phyloP scores from a whole-genome alignment of 2,329 filamentous ascomycete species.

The Diplodia mutila region DNA sequence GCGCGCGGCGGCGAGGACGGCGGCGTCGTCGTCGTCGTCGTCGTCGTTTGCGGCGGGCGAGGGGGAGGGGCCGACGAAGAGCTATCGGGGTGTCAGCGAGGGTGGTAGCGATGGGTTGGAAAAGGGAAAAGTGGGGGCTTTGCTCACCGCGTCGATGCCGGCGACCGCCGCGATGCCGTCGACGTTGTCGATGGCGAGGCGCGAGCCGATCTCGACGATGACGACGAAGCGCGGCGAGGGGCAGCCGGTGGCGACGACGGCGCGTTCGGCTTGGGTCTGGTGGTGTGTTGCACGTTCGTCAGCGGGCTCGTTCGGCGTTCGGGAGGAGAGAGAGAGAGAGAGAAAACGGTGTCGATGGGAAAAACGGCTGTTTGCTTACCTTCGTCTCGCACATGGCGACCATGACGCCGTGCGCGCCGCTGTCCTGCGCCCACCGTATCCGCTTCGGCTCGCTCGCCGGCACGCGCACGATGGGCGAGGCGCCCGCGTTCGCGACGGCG shows the following conservation, averaged over 20 bases:
- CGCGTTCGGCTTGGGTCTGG: not conserved
- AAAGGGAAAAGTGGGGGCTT: not conserved
- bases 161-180: not conserved
- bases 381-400: slow-evolving; percentile 16
- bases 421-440: slow-evolving; percentile 5
- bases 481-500: not conserved
- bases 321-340: not conserved
- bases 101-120: not conserved
- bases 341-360: too few species aligned
- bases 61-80: slow-evolving; percentile 8
- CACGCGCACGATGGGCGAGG: slow-evolving; percentile 1
- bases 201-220: slow-evolving; percentile 4
- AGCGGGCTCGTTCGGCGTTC: too few species aligned
- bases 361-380: too few species aligned
- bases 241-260: slow-evolving; percentile 3
- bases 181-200: not conserved
- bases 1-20: not conserved
- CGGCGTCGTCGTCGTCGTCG: not conserved
- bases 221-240: slow-evolving; percentile 19
- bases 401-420: slow-evolving; percentile 12
- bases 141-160: slow-evolving; percentile 2
- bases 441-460: slow-evolving; percentile 3
- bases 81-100: not conserved
- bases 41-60: not conserved
- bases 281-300: not conserved